These are phyloP conservation scores for Neurospora tetraspora DNA, from an alignment of 495 filamentous ascomycete species.

Conservation along the genomic window DNA sequence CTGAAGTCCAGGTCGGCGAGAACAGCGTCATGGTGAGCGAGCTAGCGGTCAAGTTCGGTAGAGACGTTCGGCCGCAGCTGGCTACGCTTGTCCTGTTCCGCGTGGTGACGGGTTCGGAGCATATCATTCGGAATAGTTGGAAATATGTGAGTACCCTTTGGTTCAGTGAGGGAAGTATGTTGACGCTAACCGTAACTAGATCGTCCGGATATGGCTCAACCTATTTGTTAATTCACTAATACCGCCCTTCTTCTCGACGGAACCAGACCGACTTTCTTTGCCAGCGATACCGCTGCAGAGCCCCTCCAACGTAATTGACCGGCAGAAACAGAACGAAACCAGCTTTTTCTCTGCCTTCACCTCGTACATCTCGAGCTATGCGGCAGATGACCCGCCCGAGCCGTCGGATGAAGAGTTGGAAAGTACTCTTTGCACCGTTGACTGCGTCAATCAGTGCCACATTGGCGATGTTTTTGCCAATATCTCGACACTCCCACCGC, in stretches of 20 bases:
- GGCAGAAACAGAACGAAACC: constrained; percentile 64
- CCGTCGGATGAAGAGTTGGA: constrained; percentile 96
- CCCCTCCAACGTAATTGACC: constrained; percentile 89
- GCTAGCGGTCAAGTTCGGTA: constrained; percentile 89
- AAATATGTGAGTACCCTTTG: constrained; percentile 50
- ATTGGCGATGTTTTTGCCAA: constrained; percentile 77
- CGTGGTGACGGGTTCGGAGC: constrained; percentile 75
- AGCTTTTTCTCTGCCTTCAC: constrained; percentile 90
- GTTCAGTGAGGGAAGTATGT: neutral
- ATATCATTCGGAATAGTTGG: constrained; percentile 69
- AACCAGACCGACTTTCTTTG: constrained; percentile 61
- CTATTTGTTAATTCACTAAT: constrained; percentile 93
- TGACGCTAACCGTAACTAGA: constrained; percentile 36
- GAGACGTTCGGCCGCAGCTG: constrained; percentile 86
- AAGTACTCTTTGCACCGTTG: constrained; percentile 86
- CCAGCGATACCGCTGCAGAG: constrained; percentile 80
- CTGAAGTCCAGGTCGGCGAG: constrained; percentile 84
- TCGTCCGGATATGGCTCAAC: constrained; percentile 86
- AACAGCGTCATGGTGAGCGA: constrained; percentile 99
- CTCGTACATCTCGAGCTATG: constrained; percentile 96
- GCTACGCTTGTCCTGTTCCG: constrained; percentile 91
- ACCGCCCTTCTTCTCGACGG: constrained; percentile 68
- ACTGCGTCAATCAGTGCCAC: constrained; percentile 84
- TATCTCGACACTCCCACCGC: constrained; percentile 65
- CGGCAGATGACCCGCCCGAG: constrained; percentile 93